phyloP scores from a whole-genome alignment of 148 eudicot species.

The Nyssa sinensis region DNA sequence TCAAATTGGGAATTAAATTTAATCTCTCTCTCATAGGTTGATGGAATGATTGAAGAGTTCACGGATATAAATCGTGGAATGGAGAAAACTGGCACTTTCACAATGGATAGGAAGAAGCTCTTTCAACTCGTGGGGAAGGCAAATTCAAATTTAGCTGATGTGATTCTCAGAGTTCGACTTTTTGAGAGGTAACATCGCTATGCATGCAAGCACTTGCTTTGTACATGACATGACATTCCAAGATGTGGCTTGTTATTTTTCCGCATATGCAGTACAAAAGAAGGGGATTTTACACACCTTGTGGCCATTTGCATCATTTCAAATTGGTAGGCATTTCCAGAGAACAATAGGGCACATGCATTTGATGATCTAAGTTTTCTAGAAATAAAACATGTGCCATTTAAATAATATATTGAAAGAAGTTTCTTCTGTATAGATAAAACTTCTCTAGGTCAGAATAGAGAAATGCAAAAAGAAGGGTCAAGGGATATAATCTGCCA shows the following conservation, averaged over 20 bases:
- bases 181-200: constrained; percentile 72
- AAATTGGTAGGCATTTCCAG: background rate
- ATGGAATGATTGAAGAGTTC: constrained; percentile 88
- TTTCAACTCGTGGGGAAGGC: constrained; percentile 97
- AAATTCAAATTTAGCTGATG: constrained; percentile 90
- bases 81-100: constrained; percentile 92
- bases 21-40: constrained; percentile 54
- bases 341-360: background rate
- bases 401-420: background rate
- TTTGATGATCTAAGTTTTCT: background rate
- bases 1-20: background rate
- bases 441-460: background rate
- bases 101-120: constrained; percentile 81
- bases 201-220: background rate
- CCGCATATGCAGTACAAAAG: background rate
- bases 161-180: constrained; percentile 90
- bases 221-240: background rate
- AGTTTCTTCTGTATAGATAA: background rate
- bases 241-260: background rate
- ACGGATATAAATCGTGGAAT: constrained; percentile 82
- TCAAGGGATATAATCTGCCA: background rate
- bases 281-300: background rate
- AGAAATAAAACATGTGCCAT: background rate
- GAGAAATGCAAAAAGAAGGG: background rate
- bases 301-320: background rate